phyloP scores from a whole-genome alignment of 176 grass and related monocot genomes.

The Oryza rufipogon region DNA sequence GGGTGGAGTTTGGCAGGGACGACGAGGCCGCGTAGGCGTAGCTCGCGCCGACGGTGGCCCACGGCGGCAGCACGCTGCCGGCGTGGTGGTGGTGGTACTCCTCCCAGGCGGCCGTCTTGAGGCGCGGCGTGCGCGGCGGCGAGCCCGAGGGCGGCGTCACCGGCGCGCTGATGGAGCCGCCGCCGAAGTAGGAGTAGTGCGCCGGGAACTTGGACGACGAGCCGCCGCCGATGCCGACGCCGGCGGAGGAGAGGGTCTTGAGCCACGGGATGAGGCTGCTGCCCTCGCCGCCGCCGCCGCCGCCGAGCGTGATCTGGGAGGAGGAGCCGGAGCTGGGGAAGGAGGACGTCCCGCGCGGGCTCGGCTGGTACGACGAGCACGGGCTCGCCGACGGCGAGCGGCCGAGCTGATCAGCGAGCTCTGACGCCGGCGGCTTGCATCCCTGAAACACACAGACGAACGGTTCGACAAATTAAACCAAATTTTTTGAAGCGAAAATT shows the following conservation, averaged over 20 bases:
- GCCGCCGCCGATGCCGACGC: background rate
- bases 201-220: slow-evolving; percentile 51
- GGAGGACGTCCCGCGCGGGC: slow-evolving; percentile 24
- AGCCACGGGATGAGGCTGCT: slow-evolving; percentile 68
- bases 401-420: slow-evolving; percentile 27
- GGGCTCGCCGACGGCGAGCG: slow-evolving; percentile 53
- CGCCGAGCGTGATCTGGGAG: slow-evolving; percentile 50
- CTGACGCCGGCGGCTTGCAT: slow-evolving; percentile 46
- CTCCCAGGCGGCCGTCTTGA: slow-evolving; percentile 48
- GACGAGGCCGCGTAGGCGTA: slow-evolving; percentile 40
- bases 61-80: slow-evolving; percentile 39
- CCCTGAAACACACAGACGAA: slow-evolving; percentile 51
- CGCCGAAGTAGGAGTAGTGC: slow-evolving; percentile 40
- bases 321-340: slow-evolving; percentile 59
- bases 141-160: slow-evolving; percentile 58
- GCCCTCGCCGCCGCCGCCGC: slow-evolving; percentile 25
- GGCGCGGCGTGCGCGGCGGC: slow-evolving; percentile 40
- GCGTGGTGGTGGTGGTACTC: slow-evolving; percentile 14
- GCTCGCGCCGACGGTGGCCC: background rate
- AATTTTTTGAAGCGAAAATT: background rate
- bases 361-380: slow-evolving; percentile 54
- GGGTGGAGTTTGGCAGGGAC: slow-evolving; percentile 49
- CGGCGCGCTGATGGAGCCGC: slow-evolving; percentile 60
- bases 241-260: slow-evolving; percentile 46
- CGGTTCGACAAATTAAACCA: background rate